Evolutionary conservation across 768 basidiomycete species (phyloP), one percentile per base, ranked within the genome.

Genomic region (Tulasnella sp.): DNA sequence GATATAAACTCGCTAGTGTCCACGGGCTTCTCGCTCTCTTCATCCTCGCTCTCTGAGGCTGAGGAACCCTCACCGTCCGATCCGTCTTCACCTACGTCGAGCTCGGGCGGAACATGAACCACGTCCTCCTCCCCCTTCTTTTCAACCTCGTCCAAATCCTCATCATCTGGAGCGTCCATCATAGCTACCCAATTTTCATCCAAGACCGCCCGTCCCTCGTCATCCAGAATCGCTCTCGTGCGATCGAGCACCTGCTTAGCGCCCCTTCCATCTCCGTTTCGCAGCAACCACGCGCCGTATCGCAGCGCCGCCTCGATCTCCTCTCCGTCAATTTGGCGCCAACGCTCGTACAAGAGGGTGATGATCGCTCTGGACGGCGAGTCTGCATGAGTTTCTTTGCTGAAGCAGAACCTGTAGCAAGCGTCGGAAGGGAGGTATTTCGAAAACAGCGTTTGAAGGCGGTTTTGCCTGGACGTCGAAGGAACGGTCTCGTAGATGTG

Each of bases 311-410:
- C 64, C 26, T 66, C 64, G 41, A 52, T 42, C 16, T 37, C 52
- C 41, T 72, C 39, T 16, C 73, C 73, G 8, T 62, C 41, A 39
- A 73, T 47, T 44, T 37, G 29, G 1, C 72, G 32, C 73, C 74
- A 74, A 6, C 67, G 63, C 35, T 74, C 73, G 59, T 39, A 74
- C n/a, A 74, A 2, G 8, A 74, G 37, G 26, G 74, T 64, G 17
- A 72, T 5, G 47, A 34, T 35, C 14, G 29, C 22, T 40, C 29
- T 47, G 19, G 26, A 64, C 19, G 72, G 19, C 19, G n/a, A 22
- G 16, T 67, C 72, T n/a, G 40, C 32, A 44, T 67, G 29, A 17
- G 42, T 16, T 52, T 72, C 72, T 14, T 59, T 41, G 39, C 67
- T 41, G 47, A 72, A 72, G n/a, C 41, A 34, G 34, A 39, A 52